Percentiles rank a stretch among this genome's conserved stretches.
Conservation (phyloP, 2,329 filamentous ascomycete species). For the Bipolaris bicolor region DNA sequence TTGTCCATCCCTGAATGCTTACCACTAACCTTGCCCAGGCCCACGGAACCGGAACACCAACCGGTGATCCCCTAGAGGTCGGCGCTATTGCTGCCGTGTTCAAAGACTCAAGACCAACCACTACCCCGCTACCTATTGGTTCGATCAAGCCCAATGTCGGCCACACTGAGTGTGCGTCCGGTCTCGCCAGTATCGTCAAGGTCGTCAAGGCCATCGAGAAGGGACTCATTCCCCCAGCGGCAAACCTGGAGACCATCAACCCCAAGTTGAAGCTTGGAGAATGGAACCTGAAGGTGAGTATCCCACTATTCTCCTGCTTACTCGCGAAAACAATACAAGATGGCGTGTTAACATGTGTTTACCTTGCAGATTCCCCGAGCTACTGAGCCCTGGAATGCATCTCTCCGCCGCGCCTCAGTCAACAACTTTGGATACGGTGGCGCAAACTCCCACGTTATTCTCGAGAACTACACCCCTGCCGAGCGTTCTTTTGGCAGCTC, state of each 20-base stretch:
- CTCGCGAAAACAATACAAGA: not conserved
- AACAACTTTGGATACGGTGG: slow-evolving; percentile 33
- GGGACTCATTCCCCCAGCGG: slow-evolving; percentile 31
- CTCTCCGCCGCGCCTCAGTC: slow-evolving; percentile 16
- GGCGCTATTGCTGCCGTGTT: not conserved
- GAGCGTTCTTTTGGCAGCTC: not conserved
- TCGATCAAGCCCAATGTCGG: slow-evolving; percentile 37
- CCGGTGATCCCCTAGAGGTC: not conserved
- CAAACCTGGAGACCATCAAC: not conserved
- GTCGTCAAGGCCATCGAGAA: slow-evolving; percentile 42
- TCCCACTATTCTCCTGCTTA: not conserved
- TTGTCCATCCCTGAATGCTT: not conserved
- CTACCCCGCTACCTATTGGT: slow-evolving; percentile 1
- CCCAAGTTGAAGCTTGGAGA: slow-evolving; percentile 17
- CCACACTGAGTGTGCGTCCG: slow-evolving; percentile 28
- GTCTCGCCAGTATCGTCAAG: slow-evolving; percentile 30
- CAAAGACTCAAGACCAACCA: not conserved
- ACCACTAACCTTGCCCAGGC: not conserved
- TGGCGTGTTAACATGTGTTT: not conserved
- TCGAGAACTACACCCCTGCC: slow-evolving; percentile 1
- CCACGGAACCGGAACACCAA: slow-evolving; percentile 1
- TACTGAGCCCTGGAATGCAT: not conserved
- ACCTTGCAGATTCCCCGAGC: not conserved
- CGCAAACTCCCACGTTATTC: slow-evolving; percentile 15
- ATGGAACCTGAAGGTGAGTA: slow-evolving; percentile 12